Evolutionary conservation across 2,329 filamentous ascomycete genomes (phyloP), one percentile per base, ranked within the genome.

Genomic region (Cordyceps militaris): DNA sequence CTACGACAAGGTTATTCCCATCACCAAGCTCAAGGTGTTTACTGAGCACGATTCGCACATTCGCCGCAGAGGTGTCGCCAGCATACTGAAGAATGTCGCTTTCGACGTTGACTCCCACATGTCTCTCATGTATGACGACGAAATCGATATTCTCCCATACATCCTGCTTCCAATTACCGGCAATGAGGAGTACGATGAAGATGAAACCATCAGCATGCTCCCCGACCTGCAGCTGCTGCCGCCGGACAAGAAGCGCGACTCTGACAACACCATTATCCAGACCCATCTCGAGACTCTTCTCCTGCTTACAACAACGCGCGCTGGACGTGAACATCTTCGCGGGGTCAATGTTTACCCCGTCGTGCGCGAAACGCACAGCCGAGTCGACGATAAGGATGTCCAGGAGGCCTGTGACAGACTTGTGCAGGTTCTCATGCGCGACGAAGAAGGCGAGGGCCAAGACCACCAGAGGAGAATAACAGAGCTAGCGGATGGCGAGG

Each of bases 11-110:
- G 83, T 96, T 14, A 84, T 97, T n/a, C 94, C 94, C 2, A 78
- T 97, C 49, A 90, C 88, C 50, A 97, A 97, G 76, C 79, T 99
- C 61, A 88, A 88, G 60, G 93, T 97, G 59, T 97, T 97, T 71
- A 97, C 94, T 1, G 91, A 96, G 71, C 91, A 97, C 74, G 79
- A 82, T 65, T 95, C 89, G 2, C 81, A 87, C 28, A 85, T 97
- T 56, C 84, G 94, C 59, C 81, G 94, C 56, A 90, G 91, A 66
- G 94, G 94, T n/a, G 92, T 97, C n/a, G 93, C 93, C 8, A 91
- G 87, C 60, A 94, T 91, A 10, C 91, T 99, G 70, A 97, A 97
- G 73, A 99, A 99, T 68, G 84, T 89, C 30, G 85, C 90, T 7
- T 97, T 99, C 68, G 88, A 95, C 66, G 74, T 93, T 6, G 73